Percentiles rank a stretch among this genome's conserved stretches.
These are phyloP conservation scores for Cryptosporidium tyzzeri DNA, from an alignment of 169 alveolate genomes.

Conservation along the genomic window DNA sequence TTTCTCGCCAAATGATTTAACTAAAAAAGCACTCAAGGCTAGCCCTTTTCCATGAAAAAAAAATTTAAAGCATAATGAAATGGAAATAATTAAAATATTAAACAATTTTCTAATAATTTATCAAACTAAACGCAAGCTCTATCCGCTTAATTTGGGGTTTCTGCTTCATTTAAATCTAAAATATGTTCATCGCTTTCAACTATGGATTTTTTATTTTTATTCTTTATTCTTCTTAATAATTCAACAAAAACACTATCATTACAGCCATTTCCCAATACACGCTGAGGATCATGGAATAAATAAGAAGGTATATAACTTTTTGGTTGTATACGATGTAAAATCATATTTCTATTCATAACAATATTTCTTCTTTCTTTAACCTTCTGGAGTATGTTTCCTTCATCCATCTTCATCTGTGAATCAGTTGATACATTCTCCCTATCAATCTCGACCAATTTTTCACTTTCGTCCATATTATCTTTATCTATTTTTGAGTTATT, in stretches of 20 bases:
- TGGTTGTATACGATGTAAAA: constrained; percentile 69
- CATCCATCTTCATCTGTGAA: not conserved
- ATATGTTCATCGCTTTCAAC: not conserved
- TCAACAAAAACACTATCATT: constrained; percentile 49
- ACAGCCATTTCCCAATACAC: constrained; percentile 43
- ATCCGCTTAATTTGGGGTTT: not conserved
- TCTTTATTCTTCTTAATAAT: constrained; percentile 43
- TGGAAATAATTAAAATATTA: too few species aligned
- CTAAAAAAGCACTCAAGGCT: too few species aligned
- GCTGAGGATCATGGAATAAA: constrained; percentile 60
- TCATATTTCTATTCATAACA: constrained; percentile 4
- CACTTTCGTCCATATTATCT: constrained; percentile 2
- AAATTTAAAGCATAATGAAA: too few species aligned
- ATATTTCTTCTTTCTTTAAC: constrained; percentile 27
- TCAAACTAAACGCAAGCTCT: not conserved
- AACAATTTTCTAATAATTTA: not conserved
- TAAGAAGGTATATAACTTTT: constrained; percentile 72
- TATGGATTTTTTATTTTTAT: constrained; percentile 17
- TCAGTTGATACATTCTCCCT: constrained; percentile 9
- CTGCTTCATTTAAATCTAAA: not conserved
- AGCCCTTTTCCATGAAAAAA: too few species aligned
- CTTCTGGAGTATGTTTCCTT: constrained; percentile 21
- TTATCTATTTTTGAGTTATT: not conserved
- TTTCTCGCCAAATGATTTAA: too few species aligned
- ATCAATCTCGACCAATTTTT: not conserved